Evolutionary conservation across 2,329 filamentous ascomycete species (phyloP), one percentile per base, ranked within the genome.

Genomic region (Trichoderma koningiopsis): DNA sequence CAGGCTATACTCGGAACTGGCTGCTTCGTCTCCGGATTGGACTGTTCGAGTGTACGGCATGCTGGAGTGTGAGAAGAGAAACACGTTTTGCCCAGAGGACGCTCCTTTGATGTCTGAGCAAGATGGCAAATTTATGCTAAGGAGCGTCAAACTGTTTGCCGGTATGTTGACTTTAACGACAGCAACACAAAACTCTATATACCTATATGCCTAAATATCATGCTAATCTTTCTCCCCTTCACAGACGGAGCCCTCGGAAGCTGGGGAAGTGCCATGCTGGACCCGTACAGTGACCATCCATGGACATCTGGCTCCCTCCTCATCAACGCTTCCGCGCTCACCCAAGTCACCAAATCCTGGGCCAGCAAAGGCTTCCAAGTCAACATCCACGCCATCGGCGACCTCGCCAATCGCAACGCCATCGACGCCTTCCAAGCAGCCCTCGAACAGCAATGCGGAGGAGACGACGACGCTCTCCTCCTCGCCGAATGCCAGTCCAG

Each of bases 301-400:
- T 84, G 84, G 69, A 87, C 85, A 0, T 86, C 83, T 0, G 90
- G 90, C 14, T 90, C 88, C 0, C 86, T 92, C 61, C 84, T 92
- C 37, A 86, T 91, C 66, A 90, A 91, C 75, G 84, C 86, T n/a
- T 86, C 85, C 0, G 83, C 85, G 4, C 81, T 92, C 64, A 83
- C 83, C 0, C 76, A 80, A 6, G 79, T 91, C 11, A 82, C 89
- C 3, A 79, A 78, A 13, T 77, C 85, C 33, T 92, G 90, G 90
- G 85, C 88, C 19, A 78, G 78, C 2, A 83, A 82, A 43, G 88
- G 87, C 14, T 92, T 85, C 73, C 90, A 92, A 75, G 89, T 92
- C 68, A 91, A 90, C 74, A 90, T 92, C 70, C 90, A 92, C 76
- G 90, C 89, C 59, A 92, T 92, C 69, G 90, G 90, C 10, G 90